Percentiles rank a stretch among this genome's conserved stretches.
Evolutionary conservation across 1,284 basidiomycete genomes (phyloP).

Genomic region (Gymnopus androsaceus): DNA sequence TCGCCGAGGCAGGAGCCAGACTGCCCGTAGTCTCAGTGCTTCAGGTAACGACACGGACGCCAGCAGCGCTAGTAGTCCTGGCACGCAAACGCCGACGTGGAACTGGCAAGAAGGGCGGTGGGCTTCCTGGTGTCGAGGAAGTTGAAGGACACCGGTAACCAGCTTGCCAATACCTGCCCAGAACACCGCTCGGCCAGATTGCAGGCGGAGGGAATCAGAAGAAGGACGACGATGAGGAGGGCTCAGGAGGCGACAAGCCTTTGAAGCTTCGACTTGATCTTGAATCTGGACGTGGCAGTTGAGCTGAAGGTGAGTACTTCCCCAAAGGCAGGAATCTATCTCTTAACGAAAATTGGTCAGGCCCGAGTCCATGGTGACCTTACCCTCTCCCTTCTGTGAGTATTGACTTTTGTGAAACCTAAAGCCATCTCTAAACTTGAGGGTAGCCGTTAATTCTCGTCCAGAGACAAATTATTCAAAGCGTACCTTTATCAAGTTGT

Average conservation of each 20-base stretch:
- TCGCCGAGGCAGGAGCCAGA: constrained; percentile 10
- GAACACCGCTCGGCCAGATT: background rate
- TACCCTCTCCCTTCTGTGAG: constrained; percentile 14
- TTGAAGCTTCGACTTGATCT: constrained; percentile 16
- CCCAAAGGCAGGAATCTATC: no score
- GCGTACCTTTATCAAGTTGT: background rate
- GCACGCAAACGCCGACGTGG: constrained; percentile 10
- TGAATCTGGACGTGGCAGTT: constrained; percentile 16
- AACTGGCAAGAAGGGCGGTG: constrained; percentile 5
- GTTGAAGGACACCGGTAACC: constrained; percentile 10
- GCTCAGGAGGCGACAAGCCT: constrained; percentile 9
- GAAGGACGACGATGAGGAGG: constrained; percentile 7
- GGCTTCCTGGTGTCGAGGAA: constrained; percentile 15
- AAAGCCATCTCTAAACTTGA: background rate
- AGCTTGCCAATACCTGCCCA: constrained; percentile 8
- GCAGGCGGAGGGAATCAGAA: background rate
- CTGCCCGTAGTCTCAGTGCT: constrained; percentile 10
- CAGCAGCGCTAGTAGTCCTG: constrained; percentile 1
- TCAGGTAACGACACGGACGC: constrained; percentile 12
- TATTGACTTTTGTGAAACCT: background rate
- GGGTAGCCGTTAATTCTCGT: constrained; percentile 1
- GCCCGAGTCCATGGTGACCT: constrained; percentile 18
- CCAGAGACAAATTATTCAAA: background rate
- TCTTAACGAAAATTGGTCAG: no score
- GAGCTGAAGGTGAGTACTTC: no score